Conservation (phyloP, 2,329 filamentous ascomycete genomes). For the Colletotrichum coccodes region DNA sequence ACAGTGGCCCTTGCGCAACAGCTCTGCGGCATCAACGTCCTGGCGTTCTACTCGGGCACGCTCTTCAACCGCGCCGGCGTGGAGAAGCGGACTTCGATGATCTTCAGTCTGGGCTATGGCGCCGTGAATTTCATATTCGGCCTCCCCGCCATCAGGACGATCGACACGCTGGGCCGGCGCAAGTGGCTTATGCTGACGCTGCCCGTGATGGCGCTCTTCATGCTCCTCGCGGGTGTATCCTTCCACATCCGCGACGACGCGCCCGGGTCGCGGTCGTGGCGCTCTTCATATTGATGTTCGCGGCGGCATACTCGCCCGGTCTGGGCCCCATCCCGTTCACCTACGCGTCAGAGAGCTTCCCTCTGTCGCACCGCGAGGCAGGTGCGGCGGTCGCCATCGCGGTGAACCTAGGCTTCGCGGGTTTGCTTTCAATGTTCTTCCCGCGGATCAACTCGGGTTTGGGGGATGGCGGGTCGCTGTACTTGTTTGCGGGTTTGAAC, state of each 20-base stretch:
- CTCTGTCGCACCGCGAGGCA: conserved; percentile 59
- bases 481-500: conserved; percentile 58
- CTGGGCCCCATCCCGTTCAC: conserved; percentile 60
- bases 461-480: conserved; percentile 48
- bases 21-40: conserved; percentile 49
- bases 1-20: conserved; percentile 45
- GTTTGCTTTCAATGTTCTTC: conserved; percentile 55
- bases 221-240: conserved; percentile 49
- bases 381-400: conserved; percentile 59
- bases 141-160: conserved; percentile 51
- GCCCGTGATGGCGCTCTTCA: conserved; percentile 54
- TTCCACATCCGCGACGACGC: conserved; percentile 37
- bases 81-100: conserved; percentile 38
- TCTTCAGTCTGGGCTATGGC: conserved; percentile 47
- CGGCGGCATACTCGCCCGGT: conserved; percentile 52
- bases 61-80: conserved; percentile 38
- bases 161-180: conserved; percentile 52
- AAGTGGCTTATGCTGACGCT: conserved; percentile 55
- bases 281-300: conserved; percentile 52
- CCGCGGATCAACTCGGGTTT: conserved; percentile 42
- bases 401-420: conserved; percentile 58
- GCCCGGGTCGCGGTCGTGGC: conserved; percentile 44
- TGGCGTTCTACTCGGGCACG: conserved; percentile 54
- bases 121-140: conserved; percentile 54
- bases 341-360: conserved; percentile 61